Percentiles rank a stretch among this genome's conserved stretches.
phyloP scores from a whole-genome alignment of 495 filamentous ascomycete species.

The Tetracladium setigerum region DNA sequence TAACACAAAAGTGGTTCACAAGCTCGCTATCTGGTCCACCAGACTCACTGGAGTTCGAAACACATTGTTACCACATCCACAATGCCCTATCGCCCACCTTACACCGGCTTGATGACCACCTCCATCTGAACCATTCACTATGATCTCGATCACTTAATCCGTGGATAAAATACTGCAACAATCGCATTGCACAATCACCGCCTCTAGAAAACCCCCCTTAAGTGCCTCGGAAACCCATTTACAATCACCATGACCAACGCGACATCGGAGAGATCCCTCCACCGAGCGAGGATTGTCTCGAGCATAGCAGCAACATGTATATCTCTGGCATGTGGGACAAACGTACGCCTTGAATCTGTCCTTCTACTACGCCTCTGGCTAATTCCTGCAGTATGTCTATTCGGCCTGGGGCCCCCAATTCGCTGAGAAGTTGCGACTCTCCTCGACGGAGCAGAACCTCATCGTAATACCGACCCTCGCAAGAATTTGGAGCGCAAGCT shows the following conservation, averaged over 20 bases:
- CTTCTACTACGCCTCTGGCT: constrained; percentile 7
- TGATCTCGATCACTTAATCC: too few relatives aligned
- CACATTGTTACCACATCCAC: constrained; percentile 9
- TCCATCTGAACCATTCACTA: too few relatives aligned
- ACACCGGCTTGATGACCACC: constrained; percentile 4
- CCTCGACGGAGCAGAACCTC: constrained; percentile 82
- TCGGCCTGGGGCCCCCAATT: constrained; percentile 98
- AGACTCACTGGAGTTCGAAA: constrained; percentile 1
- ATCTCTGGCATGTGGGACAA: constrained; percentile 85
- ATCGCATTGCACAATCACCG: too few relatives aligned
- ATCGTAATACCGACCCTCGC: constrained; percentile 49
- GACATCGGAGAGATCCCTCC: constrained; percentile 33
- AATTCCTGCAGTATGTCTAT: constrained; percentile 74
- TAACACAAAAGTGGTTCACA: too few relatives aligned
- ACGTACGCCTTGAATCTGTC: constrained; percentile 47
- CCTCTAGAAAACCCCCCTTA: too few relatives aligned
- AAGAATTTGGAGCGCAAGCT: constrained; percentile 3
- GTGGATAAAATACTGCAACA: too few relatives aligned
- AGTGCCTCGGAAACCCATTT: too few relatives aligned
- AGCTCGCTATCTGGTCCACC: constrained; percentile 6
- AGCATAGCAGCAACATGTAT: constrained; percentile 81
- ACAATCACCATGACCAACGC: constrained; percentile 7
- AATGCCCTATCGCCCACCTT: constrained; percentile 23
- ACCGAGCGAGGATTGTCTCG: constrained; percentile 60
- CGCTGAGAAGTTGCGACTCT: constrained; percentile 74